These are phyloP conservation scores for Fraxinus cuspidata DNA, from an alignment of 257 asterid genomes.

Conservation along the genomic window DNA sequence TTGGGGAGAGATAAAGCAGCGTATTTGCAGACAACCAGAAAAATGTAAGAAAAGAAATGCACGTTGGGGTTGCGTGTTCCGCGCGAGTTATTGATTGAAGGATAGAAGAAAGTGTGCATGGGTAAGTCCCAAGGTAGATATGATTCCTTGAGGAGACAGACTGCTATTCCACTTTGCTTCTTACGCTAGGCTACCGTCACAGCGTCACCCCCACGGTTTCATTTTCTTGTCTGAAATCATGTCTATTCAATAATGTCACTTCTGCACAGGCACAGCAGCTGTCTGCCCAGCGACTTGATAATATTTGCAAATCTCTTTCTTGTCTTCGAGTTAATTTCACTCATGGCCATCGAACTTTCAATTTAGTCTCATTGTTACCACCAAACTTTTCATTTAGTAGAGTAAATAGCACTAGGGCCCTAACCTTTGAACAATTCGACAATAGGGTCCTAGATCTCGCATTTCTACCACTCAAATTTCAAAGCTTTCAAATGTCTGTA, in stretches of 20 bases:
- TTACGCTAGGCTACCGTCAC: slow-evolving; percentile 20
- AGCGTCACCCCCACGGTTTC: slow-evolving; percentile 18
- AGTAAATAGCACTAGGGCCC: too few species aligned
- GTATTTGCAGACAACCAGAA: slow-evolving; percentile 18
- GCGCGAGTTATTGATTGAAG: slow-evolving; percentile 36
- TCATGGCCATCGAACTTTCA: too few species aligned
- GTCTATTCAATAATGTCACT: not conserved
- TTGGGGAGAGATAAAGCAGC: slow-evolving; percentile 18
- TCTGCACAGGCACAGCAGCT: too few species aligned
- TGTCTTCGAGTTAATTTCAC: too few species aligned
- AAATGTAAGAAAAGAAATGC: slow-evolving; percentile 26
- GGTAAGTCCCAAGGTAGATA: slow-evolving; percentile 33
- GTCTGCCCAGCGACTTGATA: too few species aligned
- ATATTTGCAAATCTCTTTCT: too few species aligned
- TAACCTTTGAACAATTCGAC: too few species aligned
- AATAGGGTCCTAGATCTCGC: too few species aligned
- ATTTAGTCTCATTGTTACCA: too few species aligned
- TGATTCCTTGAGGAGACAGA: slow-evolving; percentile 7
- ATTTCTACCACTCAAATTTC: too few species aligned
- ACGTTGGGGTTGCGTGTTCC: slow-evolving; percentile 45
- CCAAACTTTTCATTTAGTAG: too few species aligned
- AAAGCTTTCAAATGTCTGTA: too few species aligned
- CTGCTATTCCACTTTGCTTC: slow-evolving; percentile 33
- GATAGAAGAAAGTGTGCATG: not conserved
- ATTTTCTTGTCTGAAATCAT: not conserved